Evolutionary conservation across 371 early-diverging fungal species (phyloP).

Genomic region (Cokeromyces recurvatus): DNA sequence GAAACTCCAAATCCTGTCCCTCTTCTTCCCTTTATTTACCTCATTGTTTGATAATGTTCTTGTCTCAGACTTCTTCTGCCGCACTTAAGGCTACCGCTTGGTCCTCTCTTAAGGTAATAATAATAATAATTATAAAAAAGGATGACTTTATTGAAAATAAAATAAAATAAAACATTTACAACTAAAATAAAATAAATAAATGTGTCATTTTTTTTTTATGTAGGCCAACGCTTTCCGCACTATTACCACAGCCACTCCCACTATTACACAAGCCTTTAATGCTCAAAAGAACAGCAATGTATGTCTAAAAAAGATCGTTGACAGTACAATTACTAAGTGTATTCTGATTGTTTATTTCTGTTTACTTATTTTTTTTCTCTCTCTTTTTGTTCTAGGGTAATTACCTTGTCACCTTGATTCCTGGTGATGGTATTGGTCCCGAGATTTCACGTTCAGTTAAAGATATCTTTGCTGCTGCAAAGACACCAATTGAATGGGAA

Average conservation of each 20-base stretch:
- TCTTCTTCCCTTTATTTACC: conserved; percentile 13
- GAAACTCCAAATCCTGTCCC: neutral
- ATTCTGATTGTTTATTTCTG: neutral
- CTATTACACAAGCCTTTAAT: conserved; percentile 59
- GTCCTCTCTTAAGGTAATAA: conserved; percentile 28
- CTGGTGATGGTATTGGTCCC: conserved; percentile 99
- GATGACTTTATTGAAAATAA: no score
- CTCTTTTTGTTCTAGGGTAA: conserved; percentile 40
- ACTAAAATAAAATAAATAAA: neutral
- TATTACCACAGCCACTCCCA: conserved; percentile 52
- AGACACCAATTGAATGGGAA: conserved; percentile 97
- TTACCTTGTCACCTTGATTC: conserved; percentile 91
- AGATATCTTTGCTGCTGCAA: conserved; percentile 89
- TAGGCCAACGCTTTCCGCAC: conserved; percentile 42
- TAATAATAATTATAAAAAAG: no score
- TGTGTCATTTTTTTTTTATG: neutral
- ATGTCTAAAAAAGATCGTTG: no score
- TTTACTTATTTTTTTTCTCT: neutral
- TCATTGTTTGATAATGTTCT: conserved; percentile 25
- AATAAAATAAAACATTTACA: neutral
- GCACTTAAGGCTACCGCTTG: conserved; percentile 29
- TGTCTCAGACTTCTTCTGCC: conserved; percentile 31
- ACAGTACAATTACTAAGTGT: no score
- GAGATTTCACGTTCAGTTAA: conserved; percentile 94
- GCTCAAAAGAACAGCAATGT: conserved; percentile 64